phyloP scores from a whole-genome alignment of 345 rosid genomes.

The Citrus sinensis region DVS_A1.0 CM039162.1:30292001-30292500 shows the following conservation, averaged over 20 bases:
- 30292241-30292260: neutral
- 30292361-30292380: conserved; percentile 41
- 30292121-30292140: conserved; percentile 74
- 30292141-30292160: conserved; percentile 44
- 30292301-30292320: conserved; percentile 69
- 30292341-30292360: conserved; percentile 29
- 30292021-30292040: conserved; percentile 36
- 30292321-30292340: conserved; percentile 34
- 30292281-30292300: conserved; percentile 63
- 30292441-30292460: conserved; percentile 57
- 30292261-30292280: conserved; percentile 60
- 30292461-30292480: conserved; percentile 52
- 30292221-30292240: neutral
- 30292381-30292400: conserved; percentile 35
- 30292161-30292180: neutral
- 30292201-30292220: neutral
- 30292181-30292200: neutral
- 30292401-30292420: conserved; percentile 29
- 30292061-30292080: conserved; percentile 53
- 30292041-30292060: conserved; percentile 68
- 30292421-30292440: conserved; percentile 61
- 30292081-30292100: conserved; percentile 51
- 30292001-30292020: neutral
- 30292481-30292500: conserved; percentile 64
- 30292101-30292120: conserved; percentile 72